Evolutionary conservation across 2,329 filamentous ascomycete species (phyloP).

Genomic region (Dothideomycetes sp.): DNA sequence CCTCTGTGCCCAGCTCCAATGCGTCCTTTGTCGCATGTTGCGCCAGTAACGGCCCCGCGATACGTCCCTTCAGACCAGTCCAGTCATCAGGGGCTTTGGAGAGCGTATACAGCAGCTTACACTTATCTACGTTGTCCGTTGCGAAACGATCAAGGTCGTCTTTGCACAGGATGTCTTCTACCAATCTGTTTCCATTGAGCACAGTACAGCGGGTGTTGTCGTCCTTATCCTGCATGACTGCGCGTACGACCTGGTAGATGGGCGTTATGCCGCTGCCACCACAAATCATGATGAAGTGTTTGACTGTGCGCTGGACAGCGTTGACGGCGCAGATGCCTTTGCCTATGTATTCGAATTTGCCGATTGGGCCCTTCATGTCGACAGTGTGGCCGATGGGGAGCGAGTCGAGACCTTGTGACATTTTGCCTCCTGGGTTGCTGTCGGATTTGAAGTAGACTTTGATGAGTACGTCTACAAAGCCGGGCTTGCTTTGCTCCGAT

Average conservation of each 20-base stretch:
- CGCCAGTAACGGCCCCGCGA: constrained; percentile 52
- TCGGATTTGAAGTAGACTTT: constrained; percentile 65
- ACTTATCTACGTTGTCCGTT: constrained; percentile 42
- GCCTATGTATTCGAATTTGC: constrained; percentile 72
- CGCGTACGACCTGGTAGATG: constrained; percentile 71
- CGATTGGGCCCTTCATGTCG: constrained; percentile 81
- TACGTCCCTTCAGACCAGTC: constrained; percentile 56
- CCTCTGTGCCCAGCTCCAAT: constrained; percentile 24
- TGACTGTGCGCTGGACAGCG: constrained; percentile 45
- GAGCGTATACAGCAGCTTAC: constrained; percentile 58
- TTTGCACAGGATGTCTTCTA: constrained; percentile 74
- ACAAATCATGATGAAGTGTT: constrained; percentile 74
- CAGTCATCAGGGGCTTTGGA: constrained; percentile 53
- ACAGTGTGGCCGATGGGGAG: constrained; percentile 62
- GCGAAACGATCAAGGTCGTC: constrained; percentile 58
- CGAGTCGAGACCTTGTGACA: constrained; percentile 69
- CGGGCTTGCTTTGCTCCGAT: constrained; percentile 50
- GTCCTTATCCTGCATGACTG: constrained; percentile 52
- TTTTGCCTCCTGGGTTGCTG: constrained; percentile 55
- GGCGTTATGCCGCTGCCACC: constrained; percentile 88
- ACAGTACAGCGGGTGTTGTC: constrained; percentile 62
- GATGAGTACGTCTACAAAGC: constrained; percentile 62
- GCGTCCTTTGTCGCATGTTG: constrained; percentile 37
- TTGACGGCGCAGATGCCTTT: constrained; percentile 52
- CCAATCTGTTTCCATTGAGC: constrained; percentile 64